Percentiles rank a stretch among this genome's conserved stretches.
Conservation (phyloP, 768 basidiomycete genomes). For the Guyanaporus albipodus region DNA sequence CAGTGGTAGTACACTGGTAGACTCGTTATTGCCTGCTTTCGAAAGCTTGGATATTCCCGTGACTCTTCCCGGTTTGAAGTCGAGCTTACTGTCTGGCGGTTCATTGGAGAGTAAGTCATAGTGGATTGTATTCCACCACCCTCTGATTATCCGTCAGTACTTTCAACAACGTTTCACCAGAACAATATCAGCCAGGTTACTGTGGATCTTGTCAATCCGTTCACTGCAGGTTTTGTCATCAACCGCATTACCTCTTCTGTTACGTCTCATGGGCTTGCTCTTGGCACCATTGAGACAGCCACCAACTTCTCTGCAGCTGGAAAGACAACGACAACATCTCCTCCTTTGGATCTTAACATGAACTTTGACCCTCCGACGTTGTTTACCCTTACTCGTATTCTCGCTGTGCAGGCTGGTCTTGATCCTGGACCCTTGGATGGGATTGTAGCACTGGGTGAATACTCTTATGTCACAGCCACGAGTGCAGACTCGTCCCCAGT, state of each 20-base stretch:
- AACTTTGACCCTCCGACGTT: constrained; percentile 65
- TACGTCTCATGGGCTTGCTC: constrained; percentile 52
- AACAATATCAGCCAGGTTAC: constrained; percentile 65
- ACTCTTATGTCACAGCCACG: constrained; percentile 44
- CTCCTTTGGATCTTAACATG: constrained; percentile 55
- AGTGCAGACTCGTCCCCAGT: constrained; percentile 32
- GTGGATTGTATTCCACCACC: background rate
- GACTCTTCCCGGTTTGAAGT: constrained; percentile 57
- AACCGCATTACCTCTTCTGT: constrained; percentile 59
- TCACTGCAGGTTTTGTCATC: constrained; percentile 55
- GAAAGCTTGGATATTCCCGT: constrained; percentile 52
- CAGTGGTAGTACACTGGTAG: constrained; percentile 53
- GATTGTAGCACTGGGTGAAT: constrained; percentile 65
- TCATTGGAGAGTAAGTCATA: constrained; percentile 45
- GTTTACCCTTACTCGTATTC: constrained; percentile 65
- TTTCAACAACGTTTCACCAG: constrained; percentile 56
- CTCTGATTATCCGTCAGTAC: constrained; percentile 36
- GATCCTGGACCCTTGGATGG: constrained; percentile 59
- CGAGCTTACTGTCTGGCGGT: constrained; percentile 52
- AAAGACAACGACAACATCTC: constrained; percentile 53
- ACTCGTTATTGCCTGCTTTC: constrained; percentile 59
- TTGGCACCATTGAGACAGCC: constrained; percentile 56
- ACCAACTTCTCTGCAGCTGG: constrained; percentile 51
- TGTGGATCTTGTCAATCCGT: constrained; percentile 63
- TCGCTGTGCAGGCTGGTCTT: constrained; percentile 62